phyloP scores from a whole-genome alignment of 1,139 yeast genomes.

The Spathaspora sp. region DNA sequence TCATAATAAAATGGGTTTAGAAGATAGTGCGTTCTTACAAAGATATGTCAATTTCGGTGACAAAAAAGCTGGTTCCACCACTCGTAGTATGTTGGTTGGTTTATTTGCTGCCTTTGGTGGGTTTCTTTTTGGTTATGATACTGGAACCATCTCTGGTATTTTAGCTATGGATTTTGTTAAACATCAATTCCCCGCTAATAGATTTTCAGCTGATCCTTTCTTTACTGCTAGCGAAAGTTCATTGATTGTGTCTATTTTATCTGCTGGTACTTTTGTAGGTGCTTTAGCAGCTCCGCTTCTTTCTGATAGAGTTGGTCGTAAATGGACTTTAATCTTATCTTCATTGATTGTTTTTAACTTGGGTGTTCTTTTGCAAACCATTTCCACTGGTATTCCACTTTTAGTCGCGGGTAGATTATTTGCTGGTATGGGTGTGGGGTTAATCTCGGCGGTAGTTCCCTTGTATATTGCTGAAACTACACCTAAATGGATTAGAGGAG shows the following conservation, averaged over 20 bases:
- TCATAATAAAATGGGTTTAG: slow-evolving; percentile 29
- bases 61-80: slow-evolving; percentile 49
- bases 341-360: slow-evolving; percentile 54
- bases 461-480: slow-evolving; percentile 65
- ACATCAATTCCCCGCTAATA: slow-evolving; percentile 40
- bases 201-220: slow-evolving; percentile 2
- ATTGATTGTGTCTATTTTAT: slow-evolving; percentile 62
- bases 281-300: slow-evolving; percentile 54
- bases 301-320: slow-evolving; percentile 59
- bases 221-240: slow-evolving; percentile 58
- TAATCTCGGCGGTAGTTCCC: slow-evolving; percentile 60
- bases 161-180: slow-evolving; percentile 66
- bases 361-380: slow-evolving; percentile 62
- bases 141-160: slow-evolving; percentile 78
- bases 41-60: slow-evolving; percentile 37
- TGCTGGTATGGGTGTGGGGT: slow-evolving; percentile 66
- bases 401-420: slow-evolving; percentile 56
- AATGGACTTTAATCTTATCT: slow-evolving; percentile 50
- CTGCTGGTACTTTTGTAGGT: slow-evolving; percentile 73
- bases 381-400: slow-evolving; percentile 39
- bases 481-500: slow-evolving; percentile 70
- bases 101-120: slow-evolving; percentile 62
- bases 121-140: slow-evolving; percentile 69
- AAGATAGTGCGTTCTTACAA: slow-evolving; percentile 29
- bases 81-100: slow-evolving; percentile 47